Evolutionary conservation across 2,329 filamentous ascomycete species (phyloP), one percentile per base, ranked within the genome.

Genomic region (Ceratocystis albifundus): DNA sequence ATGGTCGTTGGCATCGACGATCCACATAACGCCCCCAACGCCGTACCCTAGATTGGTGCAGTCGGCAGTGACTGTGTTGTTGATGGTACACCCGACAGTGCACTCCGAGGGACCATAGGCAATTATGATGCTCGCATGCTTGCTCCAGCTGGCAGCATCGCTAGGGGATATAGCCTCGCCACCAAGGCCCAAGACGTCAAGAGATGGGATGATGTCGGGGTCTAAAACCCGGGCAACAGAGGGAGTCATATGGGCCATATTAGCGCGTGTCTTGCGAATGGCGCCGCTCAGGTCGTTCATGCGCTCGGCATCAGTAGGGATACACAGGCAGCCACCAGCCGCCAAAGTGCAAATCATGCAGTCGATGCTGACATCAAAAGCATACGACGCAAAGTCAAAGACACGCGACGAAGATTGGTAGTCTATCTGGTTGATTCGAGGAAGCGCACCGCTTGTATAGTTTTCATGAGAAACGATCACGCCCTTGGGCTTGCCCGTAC

Each of bases 401-500:
- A 78, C 76, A 12, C 77, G 74, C 0, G 78, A 78, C 28, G 74
- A 73, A 1, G 74, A 69, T 7, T 72, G 74, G 70, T 80, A 79
- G 22, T 77, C 75, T 28, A 80, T 76, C 4, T 74, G 74, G 2
- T 76, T 71, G 1, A 75, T 76, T 46, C 78, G 74, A 0, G 78
- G 77, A 17, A 78, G 69, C 4, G 77, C 77, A 41, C 78, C 78
- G 61, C 77, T 79, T 36, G 77, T 77, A 67, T 78, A 80, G 65
- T 79, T 79, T 44, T 72, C 74, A 67, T 82, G 80, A 1, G 77
- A 76, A 66, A 80, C 75, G 59, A 85, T 77, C 3, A 86, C 83
- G 25, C 84, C 84, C 74, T 87, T 87, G 1, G 84, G 84, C 67
- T 79, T 80, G 5, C 84, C 84, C 0, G 84, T 87, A 68, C 82